phyloP scores from a whole-genome alignment of 2,329 filamentous ascomycete species.

The Paracorniculantispora psalliotae region DNA sequence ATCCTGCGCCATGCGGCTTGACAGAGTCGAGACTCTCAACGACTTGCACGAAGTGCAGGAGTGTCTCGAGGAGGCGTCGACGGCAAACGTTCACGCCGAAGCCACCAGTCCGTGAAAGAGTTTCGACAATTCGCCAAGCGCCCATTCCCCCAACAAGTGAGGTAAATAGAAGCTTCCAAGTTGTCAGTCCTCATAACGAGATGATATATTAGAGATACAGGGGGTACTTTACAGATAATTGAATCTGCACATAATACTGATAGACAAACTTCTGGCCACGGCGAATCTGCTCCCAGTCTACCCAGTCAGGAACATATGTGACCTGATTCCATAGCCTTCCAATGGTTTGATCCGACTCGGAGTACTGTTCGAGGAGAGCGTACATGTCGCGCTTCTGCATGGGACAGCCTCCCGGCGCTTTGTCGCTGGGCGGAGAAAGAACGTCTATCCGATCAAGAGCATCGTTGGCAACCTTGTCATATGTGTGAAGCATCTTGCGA shows the following conservation, averaged over 20 bases:
- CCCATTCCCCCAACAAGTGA: slow-evolving; percentile 67
- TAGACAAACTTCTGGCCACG: slow-evolving; percentile 61
- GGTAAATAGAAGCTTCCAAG: slow-evolving; percentile 52
- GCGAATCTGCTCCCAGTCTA: slow-evolving; percentile 61
- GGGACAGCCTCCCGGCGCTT: slow-evolving; percentile 16
- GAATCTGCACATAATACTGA: slow-evolving; percentile 56
- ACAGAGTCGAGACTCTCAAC: slow-evolving; percentile 60
- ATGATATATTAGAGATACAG: background rate
- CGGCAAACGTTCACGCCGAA: slow-evolving; percentile 65
- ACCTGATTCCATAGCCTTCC: slow-evolving; percentile 51
- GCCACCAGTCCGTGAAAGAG: slow-evolving; percentile 67
- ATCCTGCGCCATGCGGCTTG: slow-evolving; percentile 61
- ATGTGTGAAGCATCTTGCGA: slow-evolving; percentile 56
- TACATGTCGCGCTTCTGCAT: slow-evolving; percentile 26
- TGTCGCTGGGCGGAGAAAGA: slow-evolving; percentile 39
- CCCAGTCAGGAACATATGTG: slow-evolving; percentile 58
- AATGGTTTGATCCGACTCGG: slow-evolving; percentile 42
- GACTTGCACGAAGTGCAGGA: slow-evolving; percentile 70
- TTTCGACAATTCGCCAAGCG: slow-evolving; percentile 68
- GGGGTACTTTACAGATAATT: background rate
- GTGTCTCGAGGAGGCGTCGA: slow-evolving; percentile 61
- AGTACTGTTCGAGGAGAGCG: slow-evolving; percentile 35
- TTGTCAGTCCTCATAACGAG: background rate
- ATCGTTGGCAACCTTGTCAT: slow-evolving; percentile 64
- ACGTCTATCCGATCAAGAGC: slow-evolving; percentile 59